Base-by-base conservation (phyloP, 345 rosid genomes). In the Isatis tinctoria region DNA sequence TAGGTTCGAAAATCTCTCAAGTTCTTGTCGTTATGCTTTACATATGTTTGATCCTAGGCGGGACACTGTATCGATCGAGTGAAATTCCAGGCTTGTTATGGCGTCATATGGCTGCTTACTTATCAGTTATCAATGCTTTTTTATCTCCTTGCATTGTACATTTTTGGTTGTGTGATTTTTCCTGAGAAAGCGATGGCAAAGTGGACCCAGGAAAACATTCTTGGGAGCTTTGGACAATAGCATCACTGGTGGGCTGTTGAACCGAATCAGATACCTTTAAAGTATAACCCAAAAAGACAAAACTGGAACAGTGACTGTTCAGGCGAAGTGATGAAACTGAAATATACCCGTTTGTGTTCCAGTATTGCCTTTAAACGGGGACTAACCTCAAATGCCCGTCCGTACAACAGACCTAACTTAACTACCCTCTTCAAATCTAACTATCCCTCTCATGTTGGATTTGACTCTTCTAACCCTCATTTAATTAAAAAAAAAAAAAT, bases 221-320 rank as follows among this genome's bases (percentile, higher is more conserved):
- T 49, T 57, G 69, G 49, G 69, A 48, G 71, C 72, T 28, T 77
- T 32, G 72, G 67, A 64, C 35, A 76, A 70, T 62, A 69, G 67
- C 75, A 76, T 76, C 76, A 65, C 56, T 70, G 80, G 80, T 76
- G 75, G 44, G 79, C 64, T 76, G 64, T 44, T 45, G 11, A 77
- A 71, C 49, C 22, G 80, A 65, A 77, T 65, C 68, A 71, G 76
- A 71, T 71, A 32, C 80, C 22, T 59, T 65, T 65, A 77, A 65
- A 72, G 76, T 48, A 48, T 16, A 76, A 59, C 27, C 60, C 22
- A 27, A 62, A 69, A 57, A 6, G 69, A 70, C 69, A 48, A 54
- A 69, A 77, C 58, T 70, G 9, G 4, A 56, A 70, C 58, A 63
- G 44, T 56, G 75, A 70, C 61, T 65, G 75, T 37, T 70, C 27